Conservation (phyloP, 2,329 filamentous ascomycete species). For the Aspergillus chevalieri region DNA sequence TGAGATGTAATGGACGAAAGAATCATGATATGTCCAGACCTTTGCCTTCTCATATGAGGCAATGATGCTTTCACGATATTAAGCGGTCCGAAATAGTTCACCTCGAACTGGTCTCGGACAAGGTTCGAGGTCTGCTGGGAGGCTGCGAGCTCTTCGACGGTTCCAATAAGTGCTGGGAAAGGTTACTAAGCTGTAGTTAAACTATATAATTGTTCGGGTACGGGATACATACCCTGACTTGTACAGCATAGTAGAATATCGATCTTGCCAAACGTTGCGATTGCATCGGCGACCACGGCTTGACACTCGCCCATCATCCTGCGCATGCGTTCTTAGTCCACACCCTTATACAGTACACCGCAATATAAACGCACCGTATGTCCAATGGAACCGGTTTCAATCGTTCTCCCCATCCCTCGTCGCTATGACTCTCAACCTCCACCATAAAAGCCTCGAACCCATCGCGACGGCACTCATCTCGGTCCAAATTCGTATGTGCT, state of each 20-base stretch:
- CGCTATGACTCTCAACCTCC: slow-evolving; percentile 52
- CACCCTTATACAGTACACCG: background rate
- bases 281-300: slow-evolving; percentile 78
- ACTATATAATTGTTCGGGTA: background rate
- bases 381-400: slow-evolving; percentile 59
- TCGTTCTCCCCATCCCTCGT: slow-evolving; percentile 74
- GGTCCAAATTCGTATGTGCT: slow-evolving; percentile 68
- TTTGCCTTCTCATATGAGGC: slow-evolving; percentile 70
- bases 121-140: slow-evolving; percentile 67
- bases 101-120: slow-evolving; percentile 86
- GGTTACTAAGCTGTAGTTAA: slow-evolving; percentile 3
- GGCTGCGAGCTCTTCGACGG: slow-evolving; percentile 81
- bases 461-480: slow-evolving; percentile 63
- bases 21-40: slow-evolving; percentile 83
- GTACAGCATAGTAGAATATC: slow-evolving; percentile 89
- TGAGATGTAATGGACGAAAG: slow-evolving; percentile 87
- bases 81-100: slow-evolving; percentile 89
- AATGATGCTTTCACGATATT: slow-evolving; percentile 90
- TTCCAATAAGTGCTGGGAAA: slow-evolving; percentile 68
- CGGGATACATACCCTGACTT: slow-evolving; percentile 61
- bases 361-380: slow-evolving; percentile 39
- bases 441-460: slow-evolving; percentile 76
- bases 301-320: slow-evolving; percentile 66
- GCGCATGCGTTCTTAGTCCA: background rate
- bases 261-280: slow-evolving; percentile 75